phyloP scores from a whole-genome alignment of 805 yeast species.

The Jamesozyma hellenica region DNA sequence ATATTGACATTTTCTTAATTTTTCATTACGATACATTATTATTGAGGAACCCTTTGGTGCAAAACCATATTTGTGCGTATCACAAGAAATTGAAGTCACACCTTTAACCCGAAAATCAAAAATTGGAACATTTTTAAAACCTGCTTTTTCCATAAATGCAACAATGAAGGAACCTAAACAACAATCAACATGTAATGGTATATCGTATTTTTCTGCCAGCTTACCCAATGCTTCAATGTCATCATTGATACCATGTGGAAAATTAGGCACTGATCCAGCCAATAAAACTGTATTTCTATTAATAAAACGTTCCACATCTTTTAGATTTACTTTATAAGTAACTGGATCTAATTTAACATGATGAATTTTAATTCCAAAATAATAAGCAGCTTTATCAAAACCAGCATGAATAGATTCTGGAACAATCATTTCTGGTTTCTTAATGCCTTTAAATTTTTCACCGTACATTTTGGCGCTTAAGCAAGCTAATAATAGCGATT shows the following conservation, averaged over 20 bases:
- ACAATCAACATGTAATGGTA: slow-evolving; percentile 92
- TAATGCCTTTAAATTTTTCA: slow-evolving; percentile 44
- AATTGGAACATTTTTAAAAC: slow-evolving; percentile 31
- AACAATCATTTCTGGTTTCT: slow-evolving; percentile 75
- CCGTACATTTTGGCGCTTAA: slow-evolving; percentile 81
- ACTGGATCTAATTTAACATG: slow-evolving; percentile 67
- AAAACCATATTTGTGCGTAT: slow-evolving; percentile 97
- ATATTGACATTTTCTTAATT: slow-evolving; percentile 71
- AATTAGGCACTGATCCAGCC: slow-evolving; percentile 93
- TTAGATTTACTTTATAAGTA: slow-evolving; percentile 57
- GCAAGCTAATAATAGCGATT: slow-evolving; percentile 77
- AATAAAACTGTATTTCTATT: slow-evolving; percentile 72
- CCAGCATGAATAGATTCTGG: slow-evolving; percentile 93
- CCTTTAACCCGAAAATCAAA: slow-evolving; percentile 85
- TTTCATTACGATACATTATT: slow-evolving; percentile 70
- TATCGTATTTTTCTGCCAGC: slow-evolving; percentile 47
- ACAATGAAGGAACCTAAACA: slow-evolving; percentile 90
- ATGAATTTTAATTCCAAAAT: slow-evolving; percentile 76
- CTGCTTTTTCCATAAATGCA: slow-evolving; percentile 63
- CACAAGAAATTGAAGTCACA: slow-evolving; percentile 97
- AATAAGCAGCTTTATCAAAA: slow-evolving; percentile 82
- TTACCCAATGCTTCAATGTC: slow-evolving; percentile 66
- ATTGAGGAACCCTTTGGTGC: slow-evolving; percentile 96
- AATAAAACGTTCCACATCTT: slow-evolving; percentile 52
- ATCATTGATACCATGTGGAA: slow-evolving; percentile 93